A percentile compares a stretch with the other conserved stretches of the same genome.
Evolutionary conservation across 2,329 filamentous ascomycete species (phyloP).

Genomic region (Fusarium torreyae): DNA sequence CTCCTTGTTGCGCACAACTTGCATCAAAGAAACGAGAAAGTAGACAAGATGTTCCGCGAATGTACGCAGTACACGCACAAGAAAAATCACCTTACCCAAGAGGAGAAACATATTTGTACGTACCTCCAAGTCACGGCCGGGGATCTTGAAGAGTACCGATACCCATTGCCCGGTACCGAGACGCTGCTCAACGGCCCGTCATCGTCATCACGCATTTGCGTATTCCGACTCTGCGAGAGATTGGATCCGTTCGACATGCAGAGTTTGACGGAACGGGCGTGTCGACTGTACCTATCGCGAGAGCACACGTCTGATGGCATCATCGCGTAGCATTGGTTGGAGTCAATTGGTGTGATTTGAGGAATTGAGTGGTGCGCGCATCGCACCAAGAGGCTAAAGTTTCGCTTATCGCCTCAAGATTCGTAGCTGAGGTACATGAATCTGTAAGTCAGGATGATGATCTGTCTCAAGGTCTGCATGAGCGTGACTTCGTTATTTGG

Average conservation of each 20-base stretch:
- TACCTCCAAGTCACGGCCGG: constrained; percentile 25
- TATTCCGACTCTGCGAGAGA: constrained; percentile 22
- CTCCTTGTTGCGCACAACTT: constrained; percentile 5
- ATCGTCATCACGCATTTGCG: constrained; percentile 47
- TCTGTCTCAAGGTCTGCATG: neutral
- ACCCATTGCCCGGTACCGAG: constrained; percentile 45
- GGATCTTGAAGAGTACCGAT: constrained; percentile 37
- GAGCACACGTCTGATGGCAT: constrained; percentile 42
- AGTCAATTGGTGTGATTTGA: neutral
- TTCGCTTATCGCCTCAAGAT: constrained; percentile 38
- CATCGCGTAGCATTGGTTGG: constrained; percentile 36
- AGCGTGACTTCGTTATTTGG: neutral
- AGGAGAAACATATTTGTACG: constrained; percentile 23
- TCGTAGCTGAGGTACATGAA: constrained; percentile 25
- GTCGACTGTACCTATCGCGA: constrained; percentile 35
- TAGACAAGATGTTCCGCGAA: constrained; percentile 1
- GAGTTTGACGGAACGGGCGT: constrained; percentile 27
- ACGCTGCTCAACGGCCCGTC: constrained; percentile 24
- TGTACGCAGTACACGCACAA: constrained; percentile 8
- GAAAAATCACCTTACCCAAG: constrained; percentile 19
- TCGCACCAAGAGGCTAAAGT: constrained; percentile 17
- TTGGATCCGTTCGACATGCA: constrained; percentile 28
- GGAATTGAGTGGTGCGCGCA: constrained; percentile 4
- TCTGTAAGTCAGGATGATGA: constrained; percentile 15
- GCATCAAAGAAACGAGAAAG: constrained; percentile 10